phyloP scores from a whole-genome alignment of 2,329 filamentous ascomycete genomes.

The Ophiostoma ips region DNA sequence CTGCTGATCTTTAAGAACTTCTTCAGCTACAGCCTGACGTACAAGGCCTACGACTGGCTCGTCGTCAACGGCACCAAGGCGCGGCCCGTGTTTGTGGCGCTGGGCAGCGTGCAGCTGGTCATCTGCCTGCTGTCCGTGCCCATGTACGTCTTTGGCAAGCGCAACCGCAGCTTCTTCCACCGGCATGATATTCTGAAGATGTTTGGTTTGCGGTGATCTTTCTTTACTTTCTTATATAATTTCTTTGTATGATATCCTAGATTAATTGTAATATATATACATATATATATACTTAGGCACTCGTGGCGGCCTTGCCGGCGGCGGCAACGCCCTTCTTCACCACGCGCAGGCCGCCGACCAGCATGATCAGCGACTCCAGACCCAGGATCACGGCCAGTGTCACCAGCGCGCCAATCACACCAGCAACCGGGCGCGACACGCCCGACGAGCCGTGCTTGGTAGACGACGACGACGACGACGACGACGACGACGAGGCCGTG shows the following conservation, averaged over 20 bases:
- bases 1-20: conserved; percentile 91
- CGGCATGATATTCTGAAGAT: conserved; percentile 56
- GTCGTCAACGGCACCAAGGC: conserved; percentile 44
- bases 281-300: not conserved
- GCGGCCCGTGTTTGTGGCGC: conserved; percentile 45
- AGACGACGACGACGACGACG: conserved; percentile 14
- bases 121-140: conserved; percentile 64
- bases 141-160: conserved; percentile 66
- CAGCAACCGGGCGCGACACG: conserved; percentile 58
- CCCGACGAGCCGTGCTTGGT: conserved; percentile 20
- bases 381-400: conserved; percentile 37
- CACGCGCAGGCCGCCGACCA: conserved; percentile 30
- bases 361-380: conserved; percentile 29
- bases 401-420: conserved; percentile 65
- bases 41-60: conserved; percentile 74
- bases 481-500: conserved; percentile 14
- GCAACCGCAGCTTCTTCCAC: conserved; percentile 59
- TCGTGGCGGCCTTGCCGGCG: conserved; percentile 9
- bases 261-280: not conserved
- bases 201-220: conserved; percentile 19
- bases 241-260: not conserved
- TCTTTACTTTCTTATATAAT: not conserved
- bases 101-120: conserved; percentile 64
- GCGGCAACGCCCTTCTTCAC: conserved; percentile 27
- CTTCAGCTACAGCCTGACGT: conserved; percentile 77